Base-by-base conservation (phyloP, 495 filamentous ascomycete genomes). In the Pseudotulostoma volvatum region DNA sequence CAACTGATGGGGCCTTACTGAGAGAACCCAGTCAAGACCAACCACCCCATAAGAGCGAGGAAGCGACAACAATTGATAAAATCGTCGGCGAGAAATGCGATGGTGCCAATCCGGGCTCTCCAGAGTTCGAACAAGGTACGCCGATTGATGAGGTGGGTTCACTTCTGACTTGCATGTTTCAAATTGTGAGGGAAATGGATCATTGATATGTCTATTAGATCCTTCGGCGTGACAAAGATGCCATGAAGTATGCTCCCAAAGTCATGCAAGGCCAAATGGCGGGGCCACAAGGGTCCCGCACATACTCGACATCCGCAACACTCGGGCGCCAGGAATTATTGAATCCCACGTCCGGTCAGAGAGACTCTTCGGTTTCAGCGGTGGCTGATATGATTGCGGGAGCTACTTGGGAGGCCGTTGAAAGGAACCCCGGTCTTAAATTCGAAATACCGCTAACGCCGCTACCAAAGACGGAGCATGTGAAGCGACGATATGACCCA, bases 401-500 rank as follows among this genome's bases (percentile, higher is more conserved):
- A 23, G 55, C 60, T 7, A 56, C 57, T 36, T 39, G 53, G 31
- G 39, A 58, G 33, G 54, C 56, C 3, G 39, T 38, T 25, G 56
- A 55, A 38, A 41, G 47, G 35, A 37, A 49, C 13, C 52, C 61
- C 15, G 84, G 83, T 16, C 64, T 82, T 48, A 90, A 85, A 47
- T 95, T 79, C 53, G 69, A 66, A 3, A 58, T 81, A 43, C 88
- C 88, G 7, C 54, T 62, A n/a, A 57, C 75, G 17, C 71, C 77
- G 14, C 54, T 84, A 14, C 63, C 75, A 14, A 66, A 68, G 18
- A 61, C 71, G 8, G 53, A 68, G 40, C 68, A 84, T 52, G 59
- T 82, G 45, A 76, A 82, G 43, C 56, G 81, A 42, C 72, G 90
- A 39, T 92, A 95, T 53, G 78, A 92, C 48, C 69, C 81, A 2